Evolutionary conservation across 2,329 filamentous ascomycete species (phyloP).

Genomic region (Neofusicoccum laricinum): DNA sequence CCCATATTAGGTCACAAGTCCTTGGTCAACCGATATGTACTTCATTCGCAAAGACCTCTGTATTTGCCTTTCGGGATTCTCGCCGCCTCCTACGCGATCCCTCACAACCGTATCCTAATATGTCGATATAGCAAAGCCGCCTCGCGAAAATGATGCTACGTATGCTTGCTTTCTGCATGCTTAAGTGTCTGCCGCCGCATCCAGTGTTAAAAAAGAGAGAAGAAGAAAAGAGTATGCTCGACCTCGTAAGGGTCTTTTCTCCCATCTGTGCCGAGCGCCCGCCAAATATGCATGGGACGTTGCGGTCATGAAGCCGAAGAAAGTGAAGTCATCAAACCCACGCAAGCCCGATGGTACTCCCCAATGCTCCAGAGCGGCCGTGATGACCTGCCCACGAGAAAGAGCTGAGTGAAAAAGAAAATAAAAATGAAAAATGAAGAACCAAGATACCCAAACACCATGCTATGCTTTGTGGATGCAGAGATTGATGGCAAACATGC

Average conservation of each 20-base stretch:
- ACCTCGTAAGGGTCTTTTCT: not conserved
- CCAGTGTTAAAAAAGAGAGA: not conserved
- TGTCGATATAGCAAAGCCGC: not conserved
- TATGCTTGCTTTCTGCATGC: constrained; percentile 9
- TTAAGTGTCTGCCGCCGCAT: not conserved
- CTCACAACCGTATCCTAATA: not conserved
- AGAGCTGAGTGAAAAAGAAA: not conserved
- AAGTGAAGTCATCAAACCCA: not conserved
- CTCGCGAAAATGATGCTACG: not conserved
- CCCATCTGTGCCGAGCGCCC: constrained; percentile 12
- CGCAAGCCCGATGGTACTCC: not conserved
- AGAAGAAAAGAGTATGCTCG: not conserved
- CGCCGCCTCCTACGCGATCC: not conserved
- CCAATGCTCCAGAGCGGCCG: not conserved
- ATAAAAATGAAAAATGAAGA: not conserved
- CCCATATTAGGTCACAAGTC: too few species aligned
- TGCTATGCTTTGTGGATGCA: constrained; percentile 17
- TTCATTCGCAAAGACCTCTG: too few species aligned
- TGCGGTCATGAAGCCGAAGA: constrained; percentile 1
- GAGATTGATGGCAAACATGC: constrained; percentile 11
- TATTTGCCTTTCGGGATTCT: too few species aligned
- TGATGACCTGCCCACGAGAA: not conserved
- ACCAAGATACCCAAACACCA: constrained; percentile 13
- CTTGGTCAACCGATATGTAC: too few species aligned
- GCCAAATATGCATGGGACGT: constrained; percentile 13